These are phyloP conservation scores for Salix dunnii DNA, from an alignment of 345 rosid genomes.

Conservation along the genomic window DNA sequence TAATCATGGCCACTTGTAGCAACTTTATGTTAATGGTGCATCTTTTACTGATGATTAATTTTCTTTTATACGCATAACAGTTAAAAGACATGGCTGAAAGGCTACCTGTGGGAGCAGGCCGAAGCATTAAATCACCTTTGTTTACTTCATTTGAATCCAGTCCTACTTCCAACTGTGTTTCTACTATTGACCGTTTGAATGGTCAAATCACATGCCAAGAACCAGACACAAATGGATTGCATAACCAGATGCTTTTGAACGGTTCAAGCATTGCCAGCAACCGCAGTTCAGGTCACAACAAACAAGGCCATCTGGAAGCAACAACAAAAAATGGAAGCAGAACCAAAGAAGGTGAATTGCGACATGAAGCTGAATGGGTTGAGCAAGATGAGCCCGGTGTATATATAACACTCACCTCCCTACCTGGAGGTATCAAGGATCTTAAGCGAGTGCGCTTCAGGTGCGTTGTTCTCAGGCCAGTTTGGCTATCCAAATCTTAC, in stretches of 20 bases:
- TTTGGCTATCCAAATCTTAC: not conserved
- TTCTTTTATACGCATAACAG: conserved; percentile 33
- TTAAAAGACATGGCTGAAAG: conserved; percentile 92
- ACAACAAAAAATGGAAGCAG: conserved; percentile 54
- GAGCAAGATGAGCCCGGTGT: conserved; percentile 99
- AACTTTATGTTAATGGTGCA: not conserved
- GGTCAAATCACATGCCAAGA: conserved; percentile 24
- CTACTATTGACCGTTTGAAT: conserved; percentile 20
- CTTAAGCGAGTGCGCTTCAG: conserved; percentile 99
- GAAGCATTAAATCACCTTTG: conserved; percentile 26
- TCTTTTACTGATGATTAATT: conserved; percentile 21
- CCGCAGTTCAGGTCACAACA: conserved; percentile 43
- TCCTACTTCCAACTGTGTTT: conserved; percentile 23
- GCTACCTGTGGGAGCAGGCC: conserved; percentile 29
- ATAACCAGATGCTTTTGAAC: conserved; percentile 38
- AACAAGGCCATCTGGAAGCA: conserved; percentile 57
- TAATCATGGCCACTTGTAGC: not conserved
- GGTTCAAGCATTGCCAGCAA: conserved; percentile 47
- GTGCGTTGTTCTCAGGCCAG: conserved; percentile 31
- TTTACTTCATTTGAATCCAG: conserved; percentile 58
- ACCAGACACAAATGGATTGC: conserved; percentile 20
- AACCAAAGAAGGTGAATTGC: conserved; percentile 61
- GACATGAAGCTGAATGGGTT: conserved; percentile 76
- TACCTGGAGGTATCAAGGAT: conserved; percentile 84
- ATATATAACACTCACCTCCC: conserved; percentile 82